A percentile compares a stretch with the other conserved stretches of the same genome.
Conservation (phyloP, 345 rosid species). For the Ceriops zippeliana region DNA sequence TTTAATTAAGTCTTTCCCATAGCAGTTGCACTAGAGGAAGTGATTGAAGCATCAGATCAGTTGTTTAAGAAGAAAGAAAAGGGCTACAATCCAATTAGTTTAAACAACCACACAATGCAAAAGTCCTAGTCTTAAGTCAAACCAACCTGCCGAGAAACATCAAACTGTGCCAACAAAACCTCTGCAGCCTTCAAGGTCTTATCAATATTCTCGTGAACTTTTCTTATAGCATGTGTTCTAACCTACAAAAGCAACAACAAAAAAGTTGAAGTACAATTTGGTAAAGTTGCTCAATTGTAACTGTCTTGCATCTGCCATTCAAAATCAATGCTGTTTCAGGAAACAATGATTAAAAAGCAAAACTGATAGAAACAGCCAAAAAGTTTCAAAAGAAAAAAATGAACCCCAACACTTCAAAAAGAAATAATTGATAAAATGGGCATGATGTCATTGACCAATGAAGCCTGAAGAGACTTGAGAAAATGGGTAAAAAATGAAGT, state of each 20-base stretch:
- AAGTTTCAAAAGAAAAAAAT: neutral
- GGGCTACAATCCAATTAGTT: too few species aligned
- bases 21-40: neutral
- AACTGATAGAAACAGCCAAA: neutral
- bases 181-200: slow-evolving; percentile 86
- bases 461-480: neutral
- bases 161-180: slow-evolving; percentile 72
- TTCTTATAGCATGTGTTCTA: slow-evolving; percentile 88
- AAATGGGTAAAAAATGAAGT: too few species aligned
- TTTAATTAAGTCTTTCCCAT: neutral
- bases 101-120: neutral
- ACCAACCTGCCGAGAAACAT: slow-evolving; percentile 78
- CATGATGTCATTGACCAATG: neutral
- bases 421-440: neutral
- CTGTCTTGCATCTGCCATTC: too few species aligned
- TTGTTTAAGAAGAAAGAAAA: too few species aligned
- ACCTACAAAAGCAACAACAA: slow-evolving; percentile 43
- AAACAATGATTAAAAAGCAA: neutral
- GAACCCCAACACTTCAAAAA: neutral
- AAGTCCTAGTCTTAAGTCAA: slow-evolving; percentile 2
- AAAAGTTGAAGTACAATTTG: neutral
- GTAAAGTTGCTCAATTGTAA: too few species aligned
- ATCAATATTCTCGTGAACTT: slow-evolving; percentile 98
- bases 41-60: neutral
- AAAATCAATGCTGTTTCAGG: too few species aligned